Conservation (phyloP, 2,329 filamentous ascomycete genomes). For the Cladosporium cucumerinum region DNA sequence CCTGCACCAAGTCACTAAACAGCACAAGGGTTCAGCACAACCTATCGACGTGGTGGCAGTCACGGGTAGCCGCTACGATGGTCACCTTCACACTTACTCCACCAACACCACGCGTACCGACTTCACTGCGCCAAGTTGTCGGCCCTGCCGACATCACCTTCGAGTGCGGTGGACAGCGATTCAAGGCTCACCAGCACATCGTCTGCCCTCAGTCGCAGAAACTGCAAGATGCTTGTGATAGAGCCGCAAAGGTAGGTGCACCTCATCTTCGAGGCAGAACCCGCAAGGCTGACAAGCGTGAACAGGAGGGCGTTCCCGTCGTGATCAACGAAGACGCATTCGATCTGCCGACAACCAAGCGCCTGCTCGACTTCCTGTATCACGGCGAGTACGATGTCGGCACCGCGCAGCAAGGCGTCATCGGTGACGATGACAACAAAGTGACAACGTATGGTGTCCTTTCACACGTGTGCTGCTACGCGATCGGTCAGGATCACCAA, state of each 20-base stretch:
- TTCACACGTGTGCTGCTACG: neutral
- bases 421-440: neutral
- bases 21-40: neutral
- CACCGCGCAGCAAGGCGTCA: neutral
- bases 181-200: conserved; percentile 18
- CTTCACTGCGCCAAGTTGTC: neutral
- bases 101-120: neutral
- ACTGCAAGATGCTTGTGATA: neutral
- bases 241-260: neutral
- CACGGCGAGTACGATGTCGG: conserved; percentile 16
- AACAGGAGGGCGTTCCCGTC: neutral
- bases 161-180: conserved; percentile 15
- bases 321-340: conserved; percentile 17
- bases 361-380: conserved; percentile 23
- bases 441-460: neutral
- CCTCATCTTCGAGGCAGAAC: no score
- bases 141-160: conserved; percentile 20
- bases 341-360: conserved; percentile 18
- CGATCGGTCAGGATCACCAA: neutral
- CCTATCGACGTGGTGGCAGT: neutral
- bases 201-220: conserved; percentile 19
- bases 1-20: neutral
- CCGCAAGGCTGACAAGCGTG: neutral
- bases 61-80: neutral
- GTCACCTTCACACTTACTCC: neutral